Conservation (phyloP, 305 asterid genomes). For the Fraxinus xanthoxyloides region DNA sequence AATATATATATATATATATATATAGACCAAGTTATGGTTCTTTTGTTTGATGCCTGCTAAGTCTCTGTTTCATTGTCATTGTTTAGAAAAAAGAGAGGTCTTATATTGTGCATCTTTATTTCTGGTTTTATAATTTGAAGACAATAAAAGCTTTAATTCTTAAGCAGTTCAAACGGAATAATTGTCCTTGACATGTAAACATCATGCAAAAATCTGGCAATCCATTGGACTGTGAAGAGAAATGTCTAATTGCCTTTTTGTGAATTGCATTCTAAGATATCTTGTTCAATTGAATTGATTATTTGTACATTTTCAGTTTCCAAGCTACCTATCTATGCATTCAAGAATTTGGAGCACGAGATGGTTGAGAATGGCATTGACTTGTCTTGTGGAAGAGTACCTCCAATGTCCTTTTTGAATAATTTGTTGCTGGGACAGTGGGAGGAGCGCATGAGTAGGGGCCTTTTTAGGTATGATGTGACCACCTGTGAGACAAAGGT, state of each 20-base stretch:
- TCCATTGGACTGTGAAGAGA: background rate
- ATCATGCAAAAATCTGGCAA: constrained; percentile 2
- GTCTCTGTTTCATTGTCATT: background rate
- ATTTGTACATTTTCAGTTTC: constrained; percentile 37
- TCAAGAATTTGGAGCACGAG: constrained; percentile 36
- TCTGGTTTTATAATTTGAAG: background rate
- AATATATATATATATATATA: background rate
- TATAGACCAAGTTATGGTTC: background rate
- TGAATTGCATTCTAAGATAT: background rate
- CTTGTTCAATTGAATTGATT: constrained; percentile 9
- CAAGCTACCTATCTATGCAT: constrained; percentile 52
- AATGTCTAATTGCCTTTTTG: background rate
- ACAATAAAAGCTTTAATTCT: background rate
- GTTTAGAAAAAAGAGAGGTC: background rate
- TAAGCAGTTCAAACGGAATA: background rate
- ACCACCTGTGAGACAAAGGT: constrained; percentile 60
- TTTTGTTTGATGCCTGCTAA: background rate
- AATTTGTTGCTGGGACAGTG: constrained; percentile 53
- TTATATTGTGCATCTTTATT: background rate
- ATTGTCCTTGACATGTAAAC: background rate
- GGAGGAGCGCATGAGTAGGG: constrained; percentile 63
- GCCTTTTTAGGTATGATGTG: constrained; percentile 64
- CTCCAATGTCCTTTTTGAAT: constrained; percentile 41
- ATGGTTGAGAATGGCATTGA: constrained; percentile 18
- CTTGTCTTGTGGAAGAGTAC: constrained; percentile 28